phyloP scores from a whole-genome alignment of 768 basidiomycete species.

The Panaeolus cyanescens region DNA sequence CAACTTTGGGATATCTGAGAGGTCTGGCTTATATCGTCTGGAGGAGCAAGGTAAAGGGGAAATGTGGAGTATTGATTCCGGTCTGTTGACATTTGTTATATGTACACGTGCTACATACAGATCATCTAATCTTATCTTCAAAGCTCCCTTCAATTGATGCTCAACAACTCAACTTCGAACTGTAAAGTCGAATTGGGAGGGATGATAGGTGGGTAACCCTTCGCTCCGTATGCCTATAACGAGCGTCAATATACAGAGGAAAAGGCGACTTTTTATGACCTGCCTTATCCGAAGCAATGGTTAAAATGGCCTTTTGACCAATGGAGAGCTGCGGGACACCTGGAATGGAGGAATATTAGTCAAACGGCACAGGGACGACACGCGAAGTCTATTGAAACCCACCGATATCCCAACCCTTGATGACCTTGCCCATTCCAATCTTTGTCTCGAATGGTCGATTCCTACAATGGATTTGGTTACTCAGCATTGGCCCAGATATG shows the following conservation, averaged over 20 bases:
- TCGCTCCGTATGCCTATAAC: slow-evolving; percentile 66
- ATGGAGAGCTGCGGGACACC: slow-evolving; percentile 61
- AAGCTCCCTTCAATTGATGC: slow-evolving; percentile 51
- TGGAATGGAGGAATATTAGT: slow-evolving; percentile 31
- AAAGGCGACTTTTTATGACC: slow-evolving; percentile 23
- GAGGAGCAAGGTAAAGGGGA: not conserved
- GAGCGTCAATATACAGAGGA: slow-evolving; percentile 1
- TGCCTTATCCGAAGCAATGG: slow-evolving; percentile 73
- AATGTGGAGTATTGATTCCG: slow-evolving; percentile 2
- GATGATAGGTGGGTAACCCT: slow-evolving; percentile 82
- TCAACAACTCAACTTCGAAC: slow-evolving; percentile 84
- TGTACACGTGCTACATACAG: not conserved
- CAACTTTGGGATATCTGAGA: not conserved
- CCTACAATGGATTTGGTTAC: slow-evolving; percentile 33
- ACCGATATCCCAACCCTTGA: slow-evolving; percentile 93
- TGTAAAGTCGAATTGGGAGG: slow-evolving; percentile 72
- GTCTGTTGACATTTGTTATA: slow-evolving; percentile 1
- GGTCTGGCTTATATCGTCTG: not conserved
- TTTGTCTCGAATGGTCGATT: slow-evolving; percentile 60
- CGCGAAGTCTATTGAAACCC: slow-evolving; percentile 17
- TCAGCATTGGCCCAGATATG: not conserved
- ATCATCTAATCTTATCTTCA: not conserved
- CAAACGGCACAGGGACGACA: slow-evolving; percentile 15
- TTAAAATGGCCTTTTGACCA: slow-evolving; percentile 73
- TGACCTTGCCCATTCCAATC: slow-evolving; percentile 82